Percentiles rank a stretch among this genome's conserved stretches.
phyloP scores from a whole-genome alignment of 1,139 yeast species.

The Sugiyamaella castrensis region DNA sequence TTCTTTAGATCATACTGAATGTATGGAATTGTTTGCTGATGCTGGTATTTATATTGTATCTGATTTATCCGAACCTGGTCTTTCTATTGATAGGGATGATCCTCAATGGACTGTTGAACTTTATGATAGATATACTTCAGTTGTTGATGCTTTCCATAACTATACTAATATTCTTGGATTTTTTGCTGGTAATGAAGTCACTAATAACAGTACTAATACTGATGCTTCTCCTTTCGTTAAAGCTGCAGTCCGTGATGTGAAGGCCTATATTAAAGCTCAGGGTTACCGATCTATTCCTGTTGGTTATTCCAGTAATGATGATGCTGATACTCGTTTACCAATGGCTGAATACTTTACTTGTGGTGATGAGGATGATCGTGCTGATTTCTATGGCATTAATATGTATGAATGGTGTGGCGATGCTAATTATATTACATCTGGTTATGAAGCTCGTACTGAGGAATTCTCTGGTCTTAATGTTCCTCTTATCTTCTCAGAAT shows the following conservation, averaged over 20 bases:
- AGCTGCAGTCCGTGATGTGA: slow-evolving; percentile 81
- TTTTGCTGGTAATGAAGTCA: slow-evolving; percentile 93
- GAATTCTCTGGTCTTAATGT: slow-evolving; percentile 64
- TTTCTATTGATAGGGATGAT: slow-evolving; percentile 78
- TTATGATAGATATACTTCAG: slow-evolving; percentile 48
- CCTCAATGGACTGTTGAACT: slow-evolving; percentile 61
- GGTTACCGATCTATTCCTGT: slow-evolving; percentile 74
- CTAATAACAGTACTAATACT: slow-evolving; percentile 79
- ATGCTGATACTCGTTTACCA: slow-evolving; percentile 46
- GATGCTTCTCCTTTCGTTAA: slow-evolving; percentile 68
- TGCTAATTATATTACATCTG: slow-evolving; percentile 64
- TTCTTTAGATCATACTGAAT: slow-evolving; percentile 72
- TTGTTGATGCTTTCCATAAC: slow-evolving; percentile 72
- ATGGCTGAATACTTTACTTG: slow-evolving; percentile 84
- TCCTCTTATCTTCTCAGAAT: slow-evolving; percentile 88
- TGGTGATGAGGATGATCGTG: slow-evolving; percentile 55
- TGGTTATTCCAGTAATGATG: slow-evolving; percentile 98
- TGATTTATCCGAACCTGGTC: slow-evolving; percentile 82
- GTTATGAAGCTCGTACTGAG: slow-evolving; percentile 69
- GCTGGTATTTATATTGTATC: slow-evolving; percentile 90
- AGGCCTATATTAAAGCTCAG: slow-evolving; percentile 61
- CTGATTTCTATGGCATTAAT: slow-evolving; percentile 94
- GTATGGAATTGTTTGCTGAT: slow-evolving; percentile 85
- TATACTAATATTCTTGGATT: slow-evolving; percentile 88
- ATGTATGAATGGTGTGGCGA: slow-evolving; percentile 99